A percentile compares a stretch with the other conserved stretches of the same genome.
Evolutionary conservation across 2,329 filamentous ascomycete species (phyloP).

Genomic region (Phaeoacremonium minimum): DNA sequence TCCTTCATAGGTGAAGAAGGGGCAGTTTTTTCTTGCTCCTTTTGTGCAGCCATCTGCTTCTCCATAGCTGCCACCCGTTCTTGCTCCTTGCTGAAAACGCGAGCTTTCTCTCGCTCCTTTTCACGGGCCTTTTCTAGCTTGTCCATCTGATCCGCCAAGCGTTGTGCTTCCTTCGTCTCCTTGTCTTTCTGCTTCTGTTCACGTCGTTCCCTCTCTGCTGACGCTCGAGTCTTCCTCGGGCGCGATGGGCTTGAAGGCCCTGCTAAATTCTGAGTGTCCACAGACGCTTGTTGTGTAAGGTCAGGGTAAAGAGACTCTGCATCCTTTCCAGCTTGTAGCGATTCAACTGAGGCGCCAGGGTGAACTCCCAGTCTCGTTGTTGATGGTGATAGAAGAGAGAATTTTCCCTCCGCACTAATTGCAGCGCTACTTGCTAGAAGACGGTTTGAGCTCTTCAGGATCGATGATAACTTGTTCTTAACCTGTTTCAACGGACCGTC

Average conservation of each 20-base stretch:
- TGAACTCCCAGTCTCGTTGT: slow-evolving; percentile 39
- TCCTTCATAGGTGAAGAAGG: slow-evolving; percentile 30
- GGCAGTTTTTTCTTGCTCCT: slow-evolving; percentile 41
- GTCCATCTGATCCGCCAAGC: slow-evolving; percentile 54
- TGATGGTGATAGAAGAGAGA: slow-evolving; percentile 51
- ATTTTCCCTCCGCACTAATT: slow-evolving; percentile 58
- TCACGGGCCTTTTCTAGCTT: slow-evolving; percentile 65
- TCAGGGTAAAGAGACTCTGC: slow-evolving; percentile 40
- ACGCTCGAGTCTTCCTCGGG: slow-evolving; percentile 50
- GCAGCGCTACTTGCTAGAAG: slow-evolving; percentile 75
- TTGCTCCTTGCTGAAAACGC: slow-evolving; percentile 53
- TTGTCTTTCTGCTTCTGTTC: slow-evolving; percentile 62
- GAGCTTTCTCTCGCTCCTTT: slow-evolving; percentile 66
- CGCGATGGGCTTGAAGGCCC: slow-evolving; percentile 38
- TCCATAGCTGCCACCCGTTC: slow-evolving; percentile 50
- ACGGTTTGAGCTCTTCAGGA: slow-evolving; percentile 81
- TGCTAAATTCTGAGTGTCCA: slow-evolving; percentile 20
- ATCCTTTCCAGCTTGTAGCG: slow-evolving; percentile 25
- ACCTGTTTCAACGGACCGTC: slow-evolving; percentile 88
- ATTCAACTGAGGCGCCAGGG: slow-evolving; percentile 42
- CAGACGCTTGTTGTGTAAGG: slow-evolving; percentile 30
- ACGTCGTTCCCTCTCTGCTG: slow-evolving; percentile 52
- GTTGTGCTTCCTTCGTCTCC: slow-evolving; percentile 56
- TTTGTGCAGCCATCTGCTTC: slow-evolving; percentile 46
- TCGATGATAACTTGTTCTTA: slow-evolving; percentile 88